Evolutionary conservation across 2,329 filamentous ascomycete species (phyloP).

Genomic region (Neonectria magnoliae): DNA sequence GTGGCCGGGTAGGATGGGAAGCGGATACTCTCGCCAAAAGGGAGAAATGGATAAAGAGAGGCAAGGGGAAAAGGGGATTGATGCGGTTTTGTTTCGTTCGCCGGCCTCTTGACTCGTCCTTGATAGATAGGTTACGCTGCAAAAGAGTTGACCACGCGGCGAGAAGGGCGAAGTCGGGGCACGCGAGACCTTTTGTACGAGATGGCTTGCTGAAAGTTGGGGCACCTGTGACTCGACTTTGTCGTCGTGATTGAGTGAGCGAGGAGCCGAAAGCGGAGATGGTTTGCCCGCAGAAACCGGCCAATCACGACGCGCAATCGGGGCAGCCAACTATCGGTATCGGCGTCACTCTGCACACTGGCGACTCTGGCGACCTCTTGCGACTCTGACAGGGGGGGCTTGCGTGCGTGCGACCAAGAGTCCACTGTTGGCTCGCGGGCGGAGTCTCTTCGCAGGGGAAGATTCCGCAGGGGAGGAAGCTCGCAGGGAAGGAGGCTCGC

Average conservation of each 20-base stretch:
- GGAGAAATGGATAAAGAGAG: not conserved
- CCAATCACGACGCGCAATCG: slow-evolving; percentile 40
- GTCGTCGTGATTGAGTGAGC: slow-evolving; percentile 40
- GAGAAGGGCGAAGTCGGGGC: slow-evolving; percentile 37
- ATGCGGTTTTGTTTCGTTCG: not conserved
- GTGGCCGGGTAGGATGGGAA: not conserved
- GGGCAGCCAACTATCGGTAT: slow-evolving; percentile 35
- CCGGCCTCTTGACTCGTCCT: not conserved
- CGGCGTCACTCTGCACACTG: not conserved
- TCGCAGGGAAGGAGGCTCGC: slow-evolving; percentile 23
- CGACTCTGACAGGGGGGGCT: slow-evolving; percentile 6
- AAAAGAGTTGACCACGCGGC: slow-evolving; percentile 23
- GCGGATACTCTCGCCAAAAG: slow-evolving; percentile 3
- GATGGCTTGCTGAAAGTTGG: slow-evolving; percentile 28
- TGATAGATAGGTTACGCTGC: slow-evolving; percentile 10
- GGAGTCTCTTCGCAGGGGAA: not conserved
- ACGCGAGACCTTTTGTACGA: slow-evolving; percentile 39
- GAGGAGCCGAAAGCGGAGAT: slow-evolving; percentile 44
- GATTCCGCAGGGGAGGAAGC: slow-evolving; percentile 16
- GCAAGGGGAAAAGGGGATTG: not conserved
- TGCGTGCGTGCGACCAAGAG: slow-evolving; percentile 14
- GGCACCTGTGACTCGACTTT: slow-evolving; percentile 40
- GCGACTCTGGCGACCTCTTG: not conserved
- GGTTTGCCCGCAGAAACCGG: slow-evolving; percentile 32
- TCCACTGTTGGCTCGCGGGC: slow-evolving; percentile 24